Evolutionary conservation across 2,329 filamentous ascomycete species (phyloP).

Genomic region (Fusarium armeniacum): DNA sequence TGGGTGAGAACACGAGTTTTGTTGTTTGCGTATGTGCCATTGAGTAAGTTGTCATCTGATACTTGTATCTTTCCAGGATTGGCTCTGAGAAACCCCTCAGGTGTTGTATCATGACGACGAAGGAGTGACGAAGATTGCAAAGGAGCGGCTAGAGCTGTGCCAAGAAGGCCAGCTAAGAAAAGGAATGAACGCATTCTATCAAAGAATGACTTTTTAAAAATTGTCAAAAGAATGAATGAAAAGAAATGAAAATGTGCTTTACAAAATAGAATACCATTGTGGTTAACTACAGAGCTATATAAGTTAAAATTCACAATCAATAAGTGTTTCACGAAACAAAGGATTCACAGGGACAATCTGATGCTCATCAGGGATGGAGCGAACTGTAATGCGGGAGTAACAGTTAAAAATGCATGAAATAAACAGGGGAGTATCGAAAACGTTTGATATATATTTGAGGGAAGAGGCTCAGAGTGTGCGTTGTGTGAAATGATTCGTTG

Average conservation of each 20-base stretch:
- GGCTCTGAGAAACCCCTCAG: conserved; percentile 51
- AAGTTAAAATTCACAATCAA: conserved; percentile 8
- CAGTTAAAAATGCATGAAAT: conserved; percentile 27
- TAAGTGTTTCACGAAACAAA: neutral
- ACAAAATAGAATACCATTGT: neutral
- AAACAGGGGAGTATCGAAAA: conserved; percentile 19
- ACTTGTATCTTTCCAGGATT: conserved; percentile 56
- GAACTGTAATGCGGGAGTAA: neutral
- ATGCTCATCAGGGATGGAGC: neutral
- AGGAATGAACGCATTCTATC: conserved; percentile 46
- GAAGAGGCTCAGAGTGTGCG: conserved; percentile 33
- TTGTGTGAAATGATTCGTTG: conserved; percentile 22
- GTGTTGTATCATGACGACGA: conserved; percentile 28
- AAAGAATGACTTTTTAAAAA: conserved; percentile 26
- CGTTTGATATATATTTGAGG: conserved; percentile 39
- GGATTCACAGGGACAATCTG: neutral
- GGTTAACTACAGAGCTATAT: conserved; percentile 22
- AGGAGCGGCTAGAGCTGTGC: conserved; percentile 38
- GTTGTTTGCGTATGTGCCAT: conserved; percentile 53
- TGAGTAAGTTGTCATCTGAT: conserved; percentile 57
- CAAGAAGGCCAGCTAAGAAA: conserved; percentile 42
- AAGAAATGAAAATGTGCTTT: neutral
- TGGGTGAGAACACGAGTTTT: conserved; percentile 15
- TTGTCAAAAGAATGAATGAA: conserved; percentile 19
- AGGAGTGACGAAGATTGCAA: conserved; percentile 18